These are phyloP conservation scores for Falciphora oryzae DNA, from an alignment of 2,329 filamentous ascomycete species.

Conservation along the genomic window DNA sequence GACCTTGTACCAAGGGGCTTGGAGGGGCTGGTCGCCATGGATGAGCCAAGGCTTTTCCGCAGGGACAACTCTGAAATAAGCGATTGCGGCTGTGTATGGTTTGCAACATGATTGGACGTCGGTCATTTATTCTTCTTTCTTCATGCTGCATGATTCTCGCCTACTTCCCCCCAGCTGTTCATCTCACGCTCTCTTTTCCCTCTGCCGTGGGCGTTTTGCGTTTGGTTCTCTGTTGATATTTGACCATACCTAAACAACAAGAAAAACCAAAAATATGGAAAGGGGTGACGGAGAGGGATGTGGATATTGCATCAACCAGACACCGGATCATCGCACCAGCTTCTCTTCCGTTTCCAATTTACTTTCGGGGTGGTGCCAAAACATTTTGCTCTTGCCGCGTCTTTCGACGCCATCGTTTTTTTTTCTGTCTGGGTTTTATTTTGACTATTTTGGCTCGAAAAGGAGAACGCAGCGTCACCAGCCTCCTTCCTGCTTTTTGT, in stretches of 20 bases:
- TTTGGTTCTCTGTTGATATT: background rate
- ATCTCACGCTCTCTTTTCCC: background rate
- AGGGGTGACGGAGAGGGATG: background rate
- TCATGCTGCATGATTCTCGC: background rate
- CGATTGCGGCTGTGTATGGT: slow-evolving; percentile 50
- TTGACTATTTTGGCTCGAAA: background rate
- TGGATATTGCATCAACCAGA: background rate
- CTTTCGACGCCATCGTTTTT: background rate
- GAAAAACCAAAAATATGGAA: background rate
- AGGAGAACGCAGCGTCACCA: background rate
- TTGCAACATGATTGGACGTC: slow-evolving; percentile 31
- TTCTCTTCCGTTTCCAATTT: background rate
- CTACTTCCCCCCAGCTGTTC: too few species aligned
- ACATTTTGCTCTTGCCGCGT: background rate
- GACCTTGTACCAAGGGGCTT: background rate
- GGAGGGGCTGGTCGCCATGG: slow-evolving; percentile 2
- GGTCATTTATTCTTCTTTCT: background rate
- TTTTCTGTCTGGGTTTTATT: background rate
- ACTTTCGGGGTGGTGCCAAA: background rate
- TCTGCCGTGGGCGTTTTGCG: background rate
- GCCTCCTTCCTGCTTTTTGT: background rate
- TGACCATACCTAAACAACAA: background rate
- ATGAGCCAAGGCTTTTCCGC: slow-evolving; percentile 9
- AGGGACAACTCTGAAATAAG: slow-evolving; percentile 33
- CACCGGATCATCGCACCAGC: too few species aligned